Base-by-base conservation (phyloP, 2,329 filamentous ascomycete genomes). In the Pseudogymnoascus sp. region DNA sequence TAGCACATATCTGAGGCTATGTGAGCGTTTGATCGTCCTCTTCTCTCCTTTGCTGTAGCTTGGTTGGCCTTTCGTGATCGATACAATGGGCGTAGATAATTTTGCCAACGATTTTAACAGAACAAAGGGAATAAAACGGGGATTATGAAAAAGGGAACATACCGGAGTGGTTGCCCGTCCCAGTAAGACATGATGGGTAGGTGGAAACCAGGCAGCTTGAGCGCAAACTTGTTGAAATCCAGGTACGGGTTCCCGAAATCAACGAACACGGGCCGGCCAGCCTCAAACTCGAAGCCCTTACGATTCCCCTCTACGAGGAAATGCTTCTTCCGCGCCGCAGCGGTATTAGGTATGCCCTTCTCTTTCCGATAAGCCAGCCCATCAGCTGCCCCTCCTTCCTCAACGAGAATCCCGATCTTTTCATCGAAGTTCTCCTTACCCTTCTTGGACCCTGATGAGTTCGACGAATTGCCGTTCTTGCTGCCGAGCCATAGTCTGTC, bases 191-290 rank as follows among this genome's bases (percentile, higher is more conserved):
- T 85, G 61, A 93, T 87, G 1, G 86, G 85, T 18, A 92, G 75
- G 9, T 84, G 84, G 68, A 92, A 90, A 0, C 89, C 88, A 0
- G 90, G 90, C 31, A 95, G 71, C 60, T 84, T 81, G 21, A 95
- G 76, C 28, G 88, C 81, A 69, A 93, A 87, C 67, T 88, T 87
- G 71, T 87, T 88, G 73, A 97, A 97, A 75, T 96, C 91, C 52
- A 99, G 76, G 75, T 96, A 97, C 1, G 90, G 89, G 73, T 97
- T 97, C 75, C 88, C 96, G 75, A 99, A 97, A 70, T 86, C 83
- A 21, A 84, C 72, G 0, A 78, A 79, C 64, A 85, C 84, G 25
- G 78, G 79, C 66, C 74, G 72, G 8, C 75, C 82, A 65, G 81
- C 82, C 70, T 80, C 79, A 69, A 87, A 86, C 14, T 82, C 65